A percentile compares a stretch with the other conserved stretches of the same genome.
Evolutionary conservation across 257 asterid species (phyloP).

Genomic region (Solanum clarkiae): DNA sequence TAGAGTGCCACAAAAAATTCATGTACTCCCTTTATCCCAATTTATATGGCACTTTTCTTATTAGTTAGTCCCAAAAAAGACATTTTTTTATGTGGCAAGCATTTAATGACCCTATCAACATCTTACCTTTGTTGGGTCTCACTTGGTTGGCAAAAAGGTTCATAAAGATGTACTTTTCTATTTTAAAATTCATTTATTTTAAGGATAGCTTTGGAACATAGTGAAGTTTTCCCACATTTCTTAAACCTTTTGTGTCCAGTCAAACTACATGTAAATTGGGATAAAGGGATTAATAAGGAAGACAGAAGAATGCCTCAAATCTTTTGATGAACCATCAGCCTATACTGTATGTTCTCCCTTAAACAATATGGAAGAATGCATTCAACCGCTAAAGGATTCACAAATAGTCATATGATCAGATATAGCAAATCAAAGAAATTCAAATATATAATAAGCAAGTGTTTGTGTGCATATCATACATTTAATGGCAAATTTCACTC

Average conservation of each 20-base stretch:
- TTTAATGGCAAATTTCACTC: slow-evolving; percentile 72
- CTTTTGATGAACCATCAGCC: neutral
- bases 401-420: neutral
- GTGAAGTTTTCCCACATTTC: neutral
- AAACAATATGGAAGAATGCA: neutral
- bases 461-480: slow-evolving; percentile 22
- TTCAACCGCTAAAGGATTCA: neutral
- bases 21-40: neutral
- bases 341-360: neutral
- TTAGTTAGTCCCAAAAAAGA: neutral
- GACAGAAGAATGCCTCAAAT: neutral
- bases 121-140: neutral
- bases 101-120: neutral
- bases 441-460: neutral
- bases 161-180: neutral
- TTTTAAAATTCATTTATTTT: fast-evolving
- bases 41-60: neutral
- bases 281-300: neutral
- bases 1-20: neutral
- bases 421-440: neutral
- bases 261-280: neutral
- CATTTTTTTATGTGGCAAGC: neutral
- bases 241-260: neutral
- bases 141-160: neutral
- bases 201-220: neutral